phyloP scores from a whole-genome alignment of 116 monocot genomes.

The Cymodocea nodosa region DNA sequence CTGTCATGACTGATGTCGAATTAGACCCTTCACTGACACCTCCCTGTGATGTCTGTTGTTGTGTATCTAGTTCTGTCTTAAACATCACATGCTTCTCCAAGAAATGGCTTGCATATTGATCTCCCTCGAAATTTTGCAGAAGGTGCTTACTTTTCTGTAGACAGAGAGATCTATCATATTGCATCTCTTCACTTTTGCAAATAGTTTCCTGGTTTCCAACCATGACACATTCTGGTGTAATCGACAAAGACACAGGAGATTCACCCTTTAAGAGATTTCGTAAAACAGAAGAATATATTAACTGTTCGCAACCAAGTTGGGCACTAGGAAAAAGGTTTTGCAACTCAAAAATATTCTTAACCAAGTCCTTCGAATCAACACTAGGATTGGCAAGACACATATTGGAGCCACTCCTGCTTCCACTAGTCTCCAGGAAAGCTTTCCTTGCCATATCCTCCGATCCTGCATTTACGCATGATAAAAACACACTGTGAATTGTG shows the following conservation, averaged over 20 bases:
- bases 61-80: slow-evolving; percentile 14
- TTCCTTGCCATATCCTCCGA: slow-evolving; percentile 10
- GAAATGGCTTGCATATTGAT: neutral
- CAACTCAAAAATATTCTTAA: slow-evolving; percentile 27
- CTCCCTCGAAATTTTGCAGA: neutral
- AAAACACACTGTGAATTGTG: neutral
- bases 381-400: slow-evolving; percentile 18
- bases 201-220: slow-evolving; percentile 4
- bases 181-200: slow-evolving; percentile 13
- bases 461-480: neutral
- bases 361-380: slow-evolving; percentile 28
- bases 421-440: slow-evolving; percentile 12
- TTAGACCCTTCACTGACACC: slow-evolving; percentile 7
- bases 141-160: too few species aligned
- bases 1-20: slow-evolving; percentile 4
- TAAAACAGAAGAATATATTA: slow-evolving; percentile 38
- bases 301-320: slow-evolving; percentile 27
- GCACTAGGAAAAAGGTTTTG: slow-evolving; percentile 14
- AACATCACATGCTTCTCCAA: slow-evolving; percentile 8
- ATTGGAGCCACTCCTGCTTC: slow-evolving; percentile 8
- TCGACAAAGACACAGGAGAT: slow-evolving; percentile 4
- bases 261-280: slow-evolving; percentile 22
- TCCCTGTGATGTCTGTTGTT: slow-evolving; percentile 6
- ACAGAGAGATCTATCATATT: neutral
- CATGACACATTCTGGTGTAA: slow-evolving; percentile 6